These are phyloP conservation scores for Colletotrichum lini DNA, from an alignment of 2,329 filamentous ascomycete genomes.

Conservation along the genomic window DNA sequence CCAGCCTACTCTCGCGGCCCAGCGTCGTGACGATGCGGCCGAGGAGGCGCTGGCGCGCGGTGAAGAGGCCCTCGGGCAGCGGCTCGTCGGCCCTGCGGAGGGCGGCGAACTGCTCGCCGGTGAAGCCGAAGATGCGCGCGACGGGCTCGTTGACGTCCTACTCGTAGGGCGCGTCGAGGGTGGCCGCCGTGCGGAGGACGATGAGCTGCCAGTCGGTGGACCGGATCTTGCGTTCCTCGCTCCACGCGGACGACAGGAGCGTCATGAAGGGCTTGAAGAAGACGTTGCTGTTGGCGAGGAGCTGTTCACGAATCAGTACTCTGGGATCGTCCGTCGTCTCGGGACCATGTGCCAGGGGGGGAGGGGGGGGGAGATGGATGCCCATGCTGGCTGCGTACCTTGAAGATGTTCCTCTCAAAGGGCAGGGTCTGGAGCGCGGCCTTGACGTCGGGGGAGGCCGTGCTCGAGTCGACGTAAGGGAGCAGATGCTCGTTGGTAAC, in stretches of 20 bases:
- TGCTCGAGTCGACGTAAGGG: slow-evolving; percentile 26
- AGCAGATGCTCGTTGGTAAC: slow-evolving; percentile 26
- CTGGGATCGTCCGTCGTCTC: no score
- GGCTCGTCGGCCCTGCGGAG: slow-evolving; percentile 27
- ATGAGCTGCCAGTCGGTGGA: slow-evolving; percentile 45
- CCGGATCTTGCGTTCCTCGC: slow-evolving; percentile 37
- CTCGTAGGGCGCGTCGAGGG: slow-evolving; percentile 45
- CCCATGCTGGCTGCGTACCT: not conserved
- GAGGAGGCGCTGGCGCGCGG: slow-evolving; percentile 41
- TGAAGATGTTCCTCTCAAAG: slow-evolving; percentile 25
- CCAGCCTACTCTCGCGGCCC: slow-evolving; percentile 36
- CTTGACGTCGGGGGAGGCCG: slow-evolving; percentile 19
- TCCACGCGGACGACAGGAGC: slow-evolving; percentile 33
- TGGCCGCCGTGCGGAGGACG: slow-evolving; percentile 45
- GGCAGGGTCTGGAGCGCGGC: slow-evolving; percentile 22
- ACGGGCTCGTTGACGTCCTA: slow-evolving; percentile 47
- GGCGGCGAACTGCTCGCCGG: slow-evolving; percentile 35
- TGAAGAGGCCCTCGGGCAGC: slow-evolving; percentile 24
- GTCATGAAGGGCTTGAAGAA: slow-evolving; percentile 41
- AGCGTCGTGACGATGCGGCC: slow-evolving; percentile 40
- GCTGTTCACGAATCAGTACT: not conserved
- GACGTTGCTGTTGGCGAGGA: slow-evolving; percentile 14
- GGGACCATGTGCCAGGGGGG: no score
- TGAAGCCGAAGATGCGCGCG: slow-evolving; percentile 42
- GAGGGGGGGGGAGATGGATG: no score